These are phyloP conservation scores for Microdochium bolleyi DNA, from an alignment of 2,329 filamentous ascomycete species.

Conservation along the genomic window DNA sequence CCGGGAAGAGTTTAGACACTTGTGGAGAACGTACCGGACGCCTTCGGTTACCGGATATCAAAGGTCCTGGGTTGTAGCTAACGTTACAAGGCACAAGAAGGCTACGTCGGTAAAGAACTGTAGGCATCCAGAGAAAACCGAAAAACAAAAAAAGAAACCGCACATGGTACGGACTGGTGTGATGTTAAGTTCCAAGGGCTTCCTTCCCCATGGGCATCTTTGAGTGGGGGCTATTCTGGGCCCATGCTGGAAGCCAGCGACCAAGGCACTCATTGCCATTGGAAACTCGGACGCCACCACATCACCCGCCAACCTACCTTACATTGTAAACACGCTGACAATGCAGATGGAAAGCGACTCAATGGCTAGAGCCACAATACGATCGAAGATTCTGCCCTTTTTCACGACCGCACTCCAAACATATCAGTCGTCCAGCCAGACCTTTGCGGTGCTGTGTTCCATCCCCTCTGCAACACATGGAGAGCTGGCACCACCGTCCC, in stretches of 20 bases:
- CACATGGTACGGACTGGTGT: not conserved
- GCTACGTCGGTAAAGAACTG: too few relatives aligned
- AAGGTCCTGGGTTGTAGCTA: too few relatives aligned
- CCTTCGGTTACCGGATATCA: too few relatives aligned
- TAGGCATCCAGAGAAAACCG: too few relatives aligned
- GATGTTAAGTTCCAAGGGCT: not conserved
- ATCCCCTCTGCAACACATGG: conserved; percentile 10
- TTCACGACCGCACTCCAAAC: not conserved
- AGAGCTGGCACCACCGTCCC: conserved; percentile 4
- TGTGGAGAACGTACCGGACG: too few relatives aligned
- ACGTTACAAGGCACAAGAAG: too few relatives aligned
- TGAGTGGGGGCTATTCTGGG: too few relatives aligned
- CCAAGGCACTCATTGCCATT: not conserved
- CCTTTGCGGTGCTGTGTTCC: conserved; percentile 30
- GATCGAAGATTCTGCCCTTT: not conserved
- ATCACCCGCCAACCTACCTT: not conserved
- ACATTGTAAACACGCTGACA: not conserved
- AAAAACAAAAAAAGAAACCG: not conserved
- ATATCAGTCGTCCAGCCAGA: not conserved
- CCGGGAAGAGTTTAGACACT: too few relatives aligned
- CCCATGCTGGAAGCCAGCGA: too few relatives aligned
- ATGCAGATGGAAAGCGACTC: not conserved
- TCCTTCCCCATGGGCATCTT: too few relatives aligned
- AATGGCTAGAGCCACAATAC: not conserved
- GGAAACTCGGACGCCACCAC: not conserved